Evolutionary conservation across 225 moss, liverwort and hornwort genomes (phyloP).

Genomic region (Lunularia cruciata): DNA sequence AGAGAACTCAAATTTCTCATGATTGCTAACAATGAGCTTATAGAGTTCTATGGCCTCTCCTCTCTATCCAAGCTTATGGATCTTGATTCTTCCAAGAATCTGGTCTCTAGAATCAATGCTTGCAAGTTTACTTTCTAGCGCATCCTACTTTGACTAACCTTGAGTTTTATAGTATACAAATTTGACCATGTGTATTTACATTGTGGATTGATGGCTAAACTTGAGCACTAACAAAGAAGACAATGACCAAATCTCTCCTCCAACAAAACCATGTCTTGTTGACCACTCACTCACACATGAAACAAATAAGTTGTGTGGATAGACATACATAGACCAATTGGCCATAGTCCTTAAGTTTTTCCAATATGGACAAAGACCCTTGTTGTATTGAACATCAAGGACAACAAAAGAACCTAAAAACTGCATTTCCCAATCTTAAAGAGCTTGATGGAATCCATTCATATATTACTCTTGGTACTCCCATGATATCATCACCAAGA

Average conservation of each 20-base stretch:
- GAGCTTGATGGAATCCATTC: constrained; percentile 46
- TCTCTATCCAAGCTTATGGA: constrained; percentile 42
- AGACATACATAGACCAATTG: constrained; percentile 31
- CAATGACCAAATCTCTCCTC: too few species aligned
- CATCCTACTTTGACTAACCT: too few species aligned
- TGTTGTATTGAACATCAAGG: constrained; percentile 43
- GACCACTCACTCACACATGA: background rate
- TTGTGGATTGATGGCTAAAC: too few species aligned
- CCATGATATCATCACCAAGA: too few species aligned
- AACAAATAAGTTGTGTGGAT: background rate
- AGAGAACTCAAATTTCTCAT: constrained; percentile 36
- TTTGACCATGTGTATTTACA: too few species aligned
- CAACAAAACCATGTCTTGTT: background rate
- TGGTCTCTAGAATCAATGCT: constrained; percentile 39
- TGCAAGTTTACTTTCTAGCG: constrained; percentile 35
- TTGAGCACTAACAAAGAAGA: too few species aligned
- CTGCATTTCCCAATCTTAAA: constrained; percentile 39
- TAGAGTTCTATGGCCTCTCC: constrained; percentile 28
- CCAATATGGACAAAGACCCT: constrained; percentile 47
- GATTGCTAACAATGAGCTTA: constrained; percentile 35
- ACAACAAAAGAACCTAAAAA: constrained; percentile 26
- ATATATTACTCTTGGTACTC: constrained; percentile 29
- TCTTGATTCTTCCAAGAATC: constrained; percentile 46
- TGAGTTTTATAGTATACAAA: background rate
- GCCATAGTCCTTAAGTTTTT: constrained; percentile 50